Conservation (phyloP, 2,329 filamentous ascomycete genomes). For the Cryphonectria parasitica region DNA sequence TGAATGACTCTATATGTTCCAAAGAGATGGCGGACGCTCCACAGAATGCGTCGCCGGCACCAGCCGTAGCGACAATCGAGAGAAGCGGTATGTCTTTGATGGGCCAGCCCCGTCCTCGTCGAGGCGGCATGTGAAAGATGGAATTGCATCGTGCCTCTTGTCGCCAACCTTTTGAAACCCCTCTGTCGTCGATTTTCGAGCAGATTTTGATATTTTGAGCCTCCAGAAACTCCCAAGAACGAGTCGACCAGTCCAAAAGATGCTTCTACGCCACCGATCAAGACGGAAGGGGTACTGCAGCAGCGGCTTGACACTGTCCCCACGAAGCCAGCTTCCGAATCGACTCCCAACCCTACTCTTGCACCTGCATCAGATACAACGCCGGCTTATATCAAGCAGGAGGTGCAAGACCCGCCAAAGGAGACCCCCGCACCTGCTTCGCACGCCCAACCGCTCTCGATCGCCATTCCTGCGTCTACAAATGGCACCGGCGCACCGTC, state of each 20-base stretch:
- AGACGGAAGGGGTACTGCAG: conserved; percentile 13
- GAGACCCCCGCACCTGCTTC: not conserved
- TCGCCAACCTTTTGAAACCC: not conserved
- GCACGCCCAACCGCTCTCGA: conserved; percentile 4
- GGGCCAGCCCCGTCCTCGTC: not conserved
- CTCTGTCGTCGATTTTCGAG: not conserved
- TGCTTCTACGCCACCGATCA: conserved; percentile 3
- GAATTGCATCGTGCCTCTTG: not conserved
- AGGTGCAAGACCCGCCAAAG: not conserved
- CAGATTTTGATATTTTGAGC: not conserved
- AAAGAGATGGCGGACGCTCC: conserved; percentile 30
- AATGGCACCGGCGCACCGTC: not conserved
- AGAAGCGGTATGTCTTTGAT: conserved; percentile 26
- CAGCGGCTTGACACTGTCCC: conserved; percentile 6
- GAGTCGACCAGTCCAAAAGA: conserved; percentile 6
- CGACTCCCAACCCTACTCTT: conserved; percentile 3
- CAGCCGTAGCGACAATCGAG: conserved; percentile 28
- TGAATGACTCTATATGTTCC: conserved; percentile 24
- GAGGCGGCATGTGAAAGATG: conserved; percentile 11
- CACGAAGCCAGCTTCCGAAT: not conserved
- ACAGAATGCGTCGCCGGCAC: conserved; percentile 30
- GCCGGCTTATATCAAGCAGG: not conserved
- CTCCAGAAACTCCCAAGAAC: conserved; percentile 21
- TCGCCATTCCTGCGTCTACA: conserved; percentile 13
- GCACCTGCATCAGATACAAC: conserved; percentile 7